Evolutionary conservation across 176 grass and related monocot genomes (phyloP).

Genomic region (Aegilops umbellulata): DNA sequence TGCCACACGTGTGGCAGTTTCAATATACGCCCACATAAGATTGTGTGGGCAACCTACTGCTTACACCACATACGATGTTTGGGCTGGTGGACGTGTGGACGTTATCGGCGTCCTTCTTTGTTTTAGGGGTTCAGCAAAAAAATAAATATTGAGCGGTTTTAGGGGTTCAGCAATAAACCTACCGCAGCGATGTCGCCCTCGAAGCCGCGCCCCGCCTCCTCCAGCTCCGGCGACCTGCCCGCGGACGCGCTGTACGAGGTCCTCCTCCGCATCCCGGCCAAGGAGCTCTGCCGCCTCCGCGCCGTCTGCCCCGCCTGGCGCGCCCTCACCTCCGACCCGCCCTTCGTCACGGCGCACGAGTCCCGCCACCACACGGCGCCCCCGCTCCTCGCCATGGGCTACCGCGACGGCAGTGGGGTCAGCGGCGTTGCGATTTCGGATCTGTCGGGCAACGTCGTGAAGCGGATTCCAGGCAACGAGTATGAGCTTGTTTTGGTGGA

Average conservation of each 20-base stretch:
- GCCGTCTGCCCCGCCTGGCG: background rate
- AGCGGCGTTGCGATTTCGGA: background rate
- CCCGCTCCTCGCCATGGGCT: background rate
- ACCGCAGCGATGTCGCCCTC: background rate
- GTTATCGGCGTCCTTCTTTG: too few relatives aligned
- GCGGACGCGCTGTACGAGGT: background rate
- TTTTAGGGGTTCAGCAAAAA: too few relatives aligned
- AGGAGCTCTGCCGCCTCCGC: conserved; percentile 4
- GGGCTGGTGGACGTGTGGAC: too few relatives aligned
- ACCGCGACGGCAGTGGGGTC: background rate
- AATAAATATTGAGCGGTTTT: too few relatives aligned
- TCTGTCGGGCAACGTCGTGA: background rate
- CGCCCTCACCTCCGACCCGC: background rate
- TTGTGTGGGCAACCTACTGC: too few relatives aligned
- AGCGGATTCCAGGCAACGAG: background rate
- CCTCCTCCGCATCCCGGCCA: background rate
- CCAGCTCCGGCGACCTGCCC: background rate
- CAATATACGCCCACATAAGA: too few relatives aligned
- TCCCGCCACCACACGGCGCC: background rate
- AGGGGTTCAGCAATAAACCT: too few relatives aligned
- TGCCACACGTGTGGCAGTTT: too few relatives aligned
- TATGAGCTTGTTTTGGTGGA: background rate
- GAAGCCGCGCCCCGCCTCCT: background rate
- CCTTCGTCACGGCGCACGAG: background rate
- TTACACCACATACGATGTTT: too few relatives aligned